Base-by-base conservation (phyloP, 2,329 filamentous ascomycete species). In the Acarospora socialis region DNA sequence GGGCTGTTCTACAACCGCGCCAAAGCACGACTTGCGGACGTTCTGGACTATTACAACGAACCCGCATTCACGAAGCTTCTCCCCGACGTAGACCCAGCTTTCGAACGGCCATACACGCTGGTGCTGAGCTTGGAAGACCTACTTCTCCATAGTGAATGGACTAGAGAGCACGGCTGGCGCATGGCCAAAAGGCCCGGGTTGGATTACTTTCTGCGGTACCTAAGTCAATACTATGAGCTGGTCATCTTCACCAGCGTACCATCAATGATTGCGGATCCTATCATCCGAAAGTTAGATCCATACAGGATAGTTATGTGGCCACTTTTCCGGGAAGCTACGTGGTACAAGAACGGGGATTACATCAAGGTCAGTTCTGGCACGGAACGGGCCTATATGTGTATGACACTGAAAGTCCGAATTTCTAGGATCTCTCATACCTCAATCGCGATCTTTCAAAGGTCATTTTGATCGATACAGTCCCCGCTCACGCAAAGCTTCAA, bases 191-290 rank as follows among this genome's bases (percentile, higher is more conserved):
- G 90, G 30, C 90, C 90, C 21, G 90, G 90, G 27, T 72, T 92
- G 39, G 90, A 98, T 60, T 98, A 98, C 63, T 98, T 98, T 63
- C 63, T 98, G 42, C 81, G 82, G 50, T 98, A 98, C 56, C 70
- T 98, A 29, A 87, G 81, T 58, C 86, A 94, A 56, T 95, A 98
- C 67, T 98, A 94, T 53, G 90, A 98, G 57, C 67, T 98, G 33
- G 90, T 95, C 32, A 73, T 98, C 42, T 98, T 95, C 62, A 98
- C 90, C 19, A 81, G 73, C 22, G 77, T 90, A 28, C 84, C 87
- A 1, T 82, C 76, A 49, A 76, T 74, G 49, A 79, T 82, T 52
- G 87, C 77, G 17, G 84, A 94, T 45, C 82, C 83, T 15, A 70
- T 98, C 31, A 73, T 94, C 43, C 76, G 82, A 49, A 98, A 98